phyloP scores from a whole-genome alignment of 331 rosid species.

The Prunus yedoensis region DNA sequence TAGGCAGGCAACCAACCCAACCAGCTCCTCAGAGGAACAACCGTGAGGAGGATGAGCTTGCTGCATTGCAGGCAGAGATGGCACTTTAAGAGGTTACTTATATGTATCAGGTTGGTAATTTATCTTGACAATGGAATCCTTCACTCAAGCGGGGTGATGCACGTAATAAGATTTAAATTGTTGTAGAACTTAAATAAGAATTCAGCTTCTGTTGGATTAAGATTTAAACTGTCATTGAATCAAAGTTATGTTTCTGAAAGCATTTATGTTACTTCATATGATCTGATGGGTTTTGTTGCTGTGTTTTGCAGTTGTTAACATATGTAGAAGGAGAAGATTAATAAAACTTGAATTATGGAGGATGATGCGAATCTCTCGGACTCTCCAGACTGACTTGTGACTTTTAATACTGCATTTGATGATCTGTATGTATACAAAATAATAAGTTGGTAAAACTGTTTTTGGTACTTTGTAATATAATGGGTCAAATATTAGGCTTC shows the following conservation, averaged over 20 bases:
- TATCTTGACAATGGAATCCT: neutral
- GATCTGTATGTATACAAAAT: neutral
- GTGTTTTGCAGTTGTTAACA: slow-evolving; percentile 18
- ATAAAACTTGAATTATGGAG: slow-evolving; percentile 4
- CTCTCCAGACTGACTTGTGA: slow-evolving; percentile 4
- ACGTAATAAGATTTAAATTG: neutral
- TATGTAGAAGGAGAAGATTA: neutral
- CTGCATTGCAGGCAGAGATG: slow-evolving; percentile 98
- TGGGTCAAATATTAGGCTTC: neutral
- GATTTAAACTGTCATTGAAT: neutral
- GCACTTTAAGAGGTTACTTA: slow-evolving; percentile 55
- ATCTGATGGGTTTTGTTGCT: neutral
- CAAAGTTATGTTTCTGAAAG: neutral
- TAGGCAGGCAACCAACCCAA: slow-evolving; percentile 68
- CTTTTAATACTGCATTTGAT: slow-evolving; percentile 1
- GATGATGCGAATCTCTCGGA: neutral
- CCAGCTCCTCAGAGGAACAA: slow-evolving; percentile 65
- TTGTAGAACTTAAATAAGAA: neutral
- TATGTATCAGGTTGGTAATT: neutral
- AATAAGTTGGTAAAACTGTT: neutral
- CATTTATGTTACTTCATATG: neutral
- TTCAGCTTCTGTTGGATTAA: too few species aligned
- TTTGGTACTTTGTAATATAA: neutral
- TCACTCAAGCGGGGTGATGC: neutral
- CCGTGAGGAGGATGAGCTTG: slow-evolving; percentile 92